These are phyloP conservation scores for Condylostoma magnum DNA, from an alignment of 169 alveolate species.

Conservation along the genomic window DNA sequence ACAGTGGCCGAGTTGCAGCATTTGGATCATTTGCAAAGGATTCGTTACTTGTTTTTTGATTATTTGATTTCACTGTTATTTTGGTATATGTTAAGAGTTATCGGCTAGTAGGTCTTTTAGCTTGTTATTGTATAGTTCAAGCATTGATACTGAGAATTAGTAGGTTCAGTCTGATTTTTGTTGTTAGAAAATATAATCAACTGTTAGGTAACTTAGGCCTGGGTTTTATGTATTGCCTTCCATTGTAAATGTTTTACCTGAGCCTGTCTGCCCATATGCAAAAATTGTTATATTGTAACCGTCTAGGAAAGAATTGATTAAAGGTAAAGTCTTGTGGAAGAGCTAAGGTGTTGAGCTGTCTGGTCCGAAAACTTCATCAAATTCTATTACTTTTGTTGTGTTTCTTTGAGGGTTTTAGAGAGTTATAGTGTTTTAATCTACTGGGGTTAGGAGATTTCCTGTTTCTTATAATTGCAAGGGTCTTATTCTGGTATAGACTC, in stretches of 20 bases:
- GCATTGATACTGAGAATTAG: slow-evolving; percentile 49
- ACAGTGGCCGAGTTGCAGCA: too few relatives aligned
- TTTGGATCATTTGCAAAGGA: too few relatives aligned
- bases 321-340: slow-evolving; percentile 65
- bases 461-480: slow-evolving; percentile 35
- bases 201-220: slow-evolving; percentile 81
- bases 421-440: slow-evolving; percentile 6
- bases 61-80: too few relatives aligned
- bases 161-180: slow-evolving; percentile 44
- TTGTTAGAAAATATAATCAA: slow-evolving; percentile 57
- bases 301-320: slow-evolving; percentile 69
- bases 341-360: slow-evolving; percentile 53
- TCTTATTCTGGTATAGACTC: slow-evolving; percentile 68
- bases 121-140: slow-evolving; percentile 81
- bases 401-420: background rate
- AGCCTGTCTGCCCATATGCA: slow-evolving; percentile 85
- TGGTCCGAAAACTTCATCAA: slow-evolving; percentile 67
- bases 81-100: slow-evolving; percentile 41
- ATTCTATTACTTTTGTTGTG: slow-evolving; percentile 29
- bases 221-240: slow-evolving; percentile 55
- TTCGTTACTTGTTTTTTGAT: too few relatives aligned
- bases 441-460: background rate
- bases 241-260: slow-evolving; percentile 82
- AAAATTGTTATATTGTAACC: slow-evolving; percentile 79
- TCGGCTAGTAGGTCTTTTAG: slow-evolving; percentile 81